phyloP scores from a whole-genome alignment of 202 grass and related monocot species.

The Cymbopogon flexuosus region DNA sequence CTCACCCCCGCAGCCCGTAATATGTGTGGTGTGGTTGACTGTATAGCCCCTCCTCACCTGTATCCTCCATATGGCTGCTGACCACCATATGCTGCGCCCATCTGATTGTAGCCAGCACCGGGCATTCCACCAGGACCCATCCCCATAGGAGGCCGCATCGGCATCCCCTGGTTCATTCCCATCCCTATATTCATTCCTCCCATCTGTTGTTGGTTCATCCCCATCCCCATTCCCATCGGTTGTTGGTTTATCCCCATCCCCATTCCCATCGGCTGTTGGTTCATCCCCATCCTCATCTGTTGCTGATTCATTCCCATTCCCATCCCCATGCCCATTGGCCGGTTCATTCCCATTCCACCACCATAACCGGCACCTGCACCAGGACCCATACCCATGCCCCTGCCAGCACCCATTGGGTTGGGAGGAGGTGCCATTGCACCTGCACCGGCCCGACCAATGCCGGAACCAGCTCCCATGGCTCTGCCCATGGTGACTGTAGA shows the following conservation, averaged over 20 bases:
- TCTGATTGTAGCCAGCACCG: constrained; percentile 66
- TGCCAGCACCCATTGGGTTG: constrained; percentile 57
- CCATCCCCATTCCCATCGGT: constrained; percentile 43
- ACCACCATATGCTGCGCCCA: constrained; percentile 61
- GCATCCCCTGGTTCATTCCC: constrained; percentile 77
- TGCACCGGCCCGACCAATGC: constrained; percentile 57
- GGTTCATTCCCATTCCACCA: constrained; percentile 61
- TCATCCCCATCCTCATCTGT: constrained; percentile 50
- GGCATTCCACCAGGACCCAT: constrained; percentile 57
- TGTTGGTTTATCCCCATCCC: constrained; percentile 34
- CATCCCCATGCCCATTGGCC: constrained; percentile 46
- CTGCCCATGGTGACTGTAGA: constrained; percentile 87
- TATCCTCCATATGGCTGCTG: constrained; percentile 86
- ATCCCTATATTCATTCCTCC: constrained; percentile 50
- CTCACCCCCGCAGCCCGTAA: neutral
- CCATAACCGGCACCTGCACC: constrained; percentile 47
- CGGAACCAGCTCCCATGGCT: constrained; percentile 90
- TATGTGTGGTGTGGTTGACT: neutral
- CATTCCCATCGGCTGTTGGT: constrained; percentile 46
- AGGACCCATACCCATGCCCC: constrained; percentile 39
- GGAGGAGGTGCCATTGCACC: constrained; percentile 43
- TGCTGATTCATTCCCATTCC: constrained; percentile 62
- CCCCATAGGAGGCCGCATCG: constrained; percentile 52
- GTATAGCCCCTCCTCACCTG: constrained; percentile 45
- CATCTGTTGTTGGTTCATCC: constrained; percentile 45